Evolutionary conservation across 495 filamentous ascomycete genomes (phyloP).

Genomic region (Aspergillus leporis): DNA sequence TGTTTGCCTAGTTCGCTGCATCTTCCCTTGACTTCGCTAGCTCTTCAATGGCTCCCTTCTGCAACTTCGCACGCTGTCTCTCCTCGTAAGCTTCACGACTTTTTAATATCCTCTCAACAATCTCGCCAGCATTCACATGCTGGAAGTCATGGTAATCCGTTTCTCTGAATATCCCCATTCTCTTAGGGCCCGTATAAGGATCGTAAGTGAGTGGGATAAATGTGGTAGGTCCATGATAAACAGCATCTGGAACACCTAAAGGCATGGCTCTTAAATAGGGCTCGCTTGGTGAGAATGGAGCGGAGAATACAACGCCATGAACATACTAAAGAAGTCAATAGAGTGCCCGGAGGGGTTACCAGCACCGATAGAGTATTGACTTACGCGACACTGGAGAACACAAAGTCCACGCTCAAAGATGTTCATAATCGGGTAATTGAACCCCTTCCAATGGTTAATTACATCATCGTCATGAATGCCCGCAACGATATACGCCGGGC

Average conservation of each 20-base stretch:
- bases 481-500: constrained; percentile 80
- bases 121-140: constrained; percentile 87
- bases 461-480: constrained; percentile 93
- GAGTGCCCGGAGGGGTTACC: neutral
- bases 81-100: constrained; percentile 84
- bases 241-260: constrained; percentile 70
- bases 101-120: constrained; percentile 85
- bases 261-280: constrained; percentile 75
- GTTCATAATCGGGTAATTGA: constrained; percentile 99
- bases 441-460: constrained; percentile 92
- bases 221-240: constrained; percentile 93
- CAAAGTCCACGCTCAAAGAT: constrained; percentile 95
- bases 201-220: constrained; percentile 88
- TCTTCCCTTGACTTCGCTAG: constrained; percentile 41
- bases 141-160: constrained; percentile 73
- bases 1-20: constrained; percentile 4
- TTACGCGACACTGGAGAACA: constrained; percentile 87
- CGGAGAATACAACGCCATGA: constrained; percentile 81
- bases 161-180: constrained; percentile 76
- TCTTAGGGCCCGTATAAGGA: constrained; percentile 77
- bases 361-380: constrained; percentile 27
- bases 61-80: constrained; percentile 81
- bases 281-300: constrained; percentile 79
- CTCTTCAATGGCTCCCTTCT: constrained; percentile 74
- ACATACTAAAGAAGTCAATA: constrained; percentile 64